Conservation (phyloP, 345 rosid genomes). For the Salix exigua region DNA sequence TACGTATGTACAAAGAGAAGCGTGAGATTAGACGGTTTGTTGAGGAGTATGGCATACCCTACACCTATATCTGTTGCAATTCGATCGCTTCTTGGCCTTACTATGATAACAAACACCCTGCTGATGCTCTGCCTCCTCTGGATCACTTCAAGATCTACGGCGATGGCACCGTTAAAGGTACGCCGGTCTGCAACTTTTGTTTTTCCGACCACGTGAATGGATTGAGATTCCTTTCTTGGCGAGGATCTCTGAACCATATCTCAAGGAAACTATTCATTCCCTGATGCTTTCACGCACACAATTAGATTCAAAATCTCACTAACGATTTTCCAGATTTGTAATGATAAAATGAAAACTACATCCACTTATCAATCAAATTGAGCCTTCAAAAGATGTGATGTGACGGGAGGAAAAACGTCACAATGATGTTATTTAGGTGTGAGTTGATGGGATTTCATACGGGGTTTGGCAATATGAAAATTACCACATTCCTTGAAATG, state of each 20-base stretch:
- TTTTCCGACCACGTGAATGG: neutral
- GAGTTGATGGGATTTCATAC: neutral
- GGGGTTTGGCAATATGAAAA: no score
- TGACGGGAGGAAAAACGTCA: neutral
- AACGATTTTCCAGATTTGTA: no score
- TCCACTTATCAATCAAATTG: no score
- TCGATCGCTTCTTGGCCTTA: constrained; percentile 84
- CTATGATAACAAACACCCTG: constrained; percentile 55
- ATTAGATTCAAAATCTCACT: no score
- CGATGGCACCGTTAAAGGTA: constrained; percentile 65
- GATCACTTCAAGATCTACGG: constrained; percentile 64
- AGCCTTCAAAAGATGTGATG: no score
- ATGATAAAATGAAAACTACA: no score
- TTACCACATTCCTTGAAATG: no score
- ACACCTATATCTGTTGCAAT: constrained; percentile 69
- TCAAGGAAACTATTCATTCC: no score
- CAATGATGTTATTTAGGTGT: neutral
- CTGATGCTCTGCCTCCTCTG: constrained; percentile 58
- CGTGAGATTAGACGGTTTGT: constrained; percentile 38
- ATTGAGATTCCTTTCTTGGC: neutral
- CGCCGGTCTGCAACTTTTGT: neutral
- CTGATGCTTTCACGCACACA: no score
- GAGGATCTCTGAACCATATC: no score
- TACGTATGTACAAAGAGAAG: constrained; percentile 47
- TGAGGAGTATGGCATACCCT: constrained; percentile 41